phyloP scores from a whole-genome alignment of 225 moss, liverwort and hornwort genomes.

The Neckera pumila region DNA sequence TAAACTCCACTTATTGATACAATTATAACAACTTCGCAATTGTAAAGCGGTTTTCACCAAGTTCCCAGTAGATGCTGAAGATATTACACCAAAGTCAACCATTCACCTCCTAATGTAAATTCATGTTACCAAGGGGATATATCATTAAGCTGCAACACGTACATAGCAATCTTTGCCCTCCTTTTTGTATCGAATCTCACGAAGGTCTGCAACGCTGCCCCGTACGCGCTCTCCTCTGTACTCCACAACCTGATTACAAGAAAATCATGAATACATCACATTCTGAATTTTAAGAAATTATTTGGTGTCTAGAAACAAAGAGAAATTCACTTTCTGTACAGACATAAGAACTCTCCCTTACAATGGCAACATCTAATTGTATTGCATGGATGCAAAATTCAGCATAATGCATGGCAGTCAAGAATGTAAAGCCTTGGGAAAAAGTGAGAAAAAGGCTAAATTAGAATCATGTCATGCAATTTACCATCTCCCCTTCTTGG shows the following conservation, averaged over 20 bases:
- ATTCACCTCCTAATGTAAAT: not conserved
- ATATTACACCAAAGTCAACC: not conserved
- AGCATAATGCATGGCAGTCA: not conserved
- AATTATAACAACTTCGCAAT: not conserved
- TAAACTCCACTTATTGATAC: not conserved
- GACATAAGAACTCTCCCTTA: not conserved
- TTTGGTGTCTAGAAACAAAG: not conserved
- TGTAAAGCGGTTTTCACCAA: not conserved
- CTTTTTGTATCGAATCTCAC: constrained; percentile 76
- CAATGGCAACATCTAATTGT: not conserved
- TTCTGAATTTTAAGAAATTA: not conserved
- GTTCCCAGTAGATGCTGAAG: not conserved
- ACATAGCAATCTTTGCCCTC: constrained; percentile 99
- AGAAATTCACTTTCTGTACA: not conserved
- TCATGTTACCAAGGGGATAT: not conserved
- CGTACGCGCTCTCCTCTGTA: constrained; percentile 96
- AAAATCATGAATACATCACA: not conserved
- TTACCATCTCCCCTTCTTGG: constrained; percentile 95
- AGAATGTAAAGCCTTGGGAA: not conserved
- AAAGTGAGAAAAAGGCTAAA: not conserved
- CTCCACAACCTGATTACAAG: constrained; percentile 70
- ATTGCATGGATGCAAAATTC: not conserved
- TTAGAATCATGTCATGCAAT: not conserved
- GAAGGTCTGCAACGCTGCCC: constrained; percentile 88
- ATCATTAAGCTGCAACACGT: constrained; percentile 8